Evolutionary conservation across 176 grass and related monocot species (phyloP).

Genomic region (Oropetium thomaeum): DNA sequence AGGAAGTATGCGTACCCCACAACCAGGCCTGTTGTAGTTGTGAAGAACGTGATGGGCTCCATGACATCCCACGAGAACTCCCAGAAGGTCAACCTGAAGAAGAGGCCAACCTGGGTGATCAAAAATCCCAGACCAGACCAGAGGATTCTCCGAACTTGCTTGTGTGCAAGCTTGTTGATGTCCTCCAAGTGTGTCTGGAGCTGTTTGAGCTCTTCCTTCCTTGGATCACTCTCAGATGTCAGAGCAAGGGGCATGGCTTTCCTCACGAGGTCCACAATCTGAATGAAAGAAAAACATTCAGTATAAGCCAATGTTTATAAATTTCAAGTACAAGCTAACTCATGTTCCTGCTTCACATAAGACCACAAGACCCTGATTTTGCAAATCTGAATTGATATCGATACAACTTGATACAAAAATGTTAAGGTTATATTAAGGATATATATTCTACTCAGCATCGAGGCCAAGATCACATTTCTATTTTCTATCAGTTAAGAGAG

Average conservation of each 20-base stretch:
- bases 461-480: background rate
- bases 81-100: slow-evolving; percentile 98
- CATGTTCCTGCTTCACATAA: background rate
- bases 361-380: background rate
- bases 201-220: slow-evolving; percentile 82
- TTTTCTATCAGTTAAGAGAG: background rate
- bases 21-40: slow-evolving; percentile 67
- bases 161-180: slow-evolving; percentile 82
- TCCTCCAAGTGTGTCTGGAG: slow-evolving; percentile 69
- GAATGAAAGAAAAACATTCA: slow-evolving; percentile 7
- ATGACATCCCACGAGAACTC: slow-evolving; percentile 99
- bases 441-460: background rate
- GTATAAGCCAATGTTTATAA: background rate
- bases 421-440: background rate
- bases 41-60: slow-evolving; percentile 97
- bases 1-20: slow-evolving; percentile 88
- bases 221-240: slow-evolving; percentile 61
- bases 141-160: slow-evolving; percentile 81
- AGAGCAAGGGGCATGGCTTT: slow-evolving; percentile 72
- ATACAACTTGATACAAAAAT: background rate
- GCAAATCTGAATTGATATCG: background rate
- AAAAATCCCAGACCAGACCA: slow-evolving; percentile 80
- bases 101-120: slow-evolving; percentile 74
- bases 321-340: slow-evolving; percentile 4
- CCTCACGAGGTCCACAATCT: slow-evolving; percentile 92